Evolutionary conservation across 495 filamentous ascomycete species (phyloP).

Genomic region (Aspergillus sclerotioniger): DNA sequence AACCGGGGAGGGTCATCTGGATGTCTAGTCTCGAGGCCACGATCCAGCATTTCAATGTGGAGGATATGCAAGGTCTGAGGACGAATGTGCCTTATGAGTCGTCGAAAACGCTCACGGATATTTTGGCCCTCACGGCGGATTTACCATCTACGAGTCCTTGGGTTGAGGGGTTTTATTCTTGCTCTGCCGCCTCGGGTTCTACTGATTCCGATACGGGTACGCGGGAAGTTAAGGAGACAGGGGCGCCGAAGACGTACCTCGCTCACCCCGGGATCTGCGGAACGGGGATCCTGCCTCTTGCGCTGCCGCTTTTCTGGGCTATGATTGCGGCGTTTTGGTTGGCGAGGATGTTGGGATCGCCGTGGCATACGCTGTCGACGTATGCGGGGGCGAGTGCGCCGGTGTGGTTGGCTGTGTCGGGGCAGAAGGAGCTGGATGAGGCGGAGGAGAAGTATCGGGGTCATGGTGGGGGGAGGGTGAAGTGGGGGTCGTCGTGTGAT

Average conservation of each 20-base stretch:
- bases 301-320: conserved; percentile 59
- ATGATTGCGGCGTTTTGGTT: conserved; percentile 66
- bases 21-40: conserved; percentile 74
- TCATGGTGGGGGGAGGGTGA: conserved; percentile 56
- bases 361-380: conserved; percentile 74
- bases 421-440: conserved; percentile 63
- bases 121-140: conserved; percentile 71
- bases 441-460: conserved; percentile 46
- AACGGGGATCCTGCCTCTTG: conserved; percentile 74
- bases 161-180: conserved; percentile 52
- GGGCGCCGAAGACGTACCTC: conserved; percentile 70
- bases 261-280: conserved; percentile 85
- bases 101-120: conserved; percentile 80
- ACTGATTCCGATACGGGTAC: too few species aligned
- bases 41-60: conserved; percentile 49
- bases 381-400: conserved; percentile 77
- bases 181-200: too few species aligned
- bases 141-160: conserved; percentile 61
- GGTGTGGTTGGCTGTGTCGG: conserved; percentile 73
- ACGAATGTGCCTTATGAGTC: conserved; percentile 70
- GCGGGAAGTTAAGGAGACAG: too few species aligned
- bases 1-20: conserved; percentile 63
- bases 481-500: conserved; percentile 80
- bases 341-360: conserved; percentile 76
- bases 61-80: conserved; percentile 75